Evolutionary conservation across 495 filamentous ascomycete species (phyloP).

Genomic region (Cercophora samala): DNA sequence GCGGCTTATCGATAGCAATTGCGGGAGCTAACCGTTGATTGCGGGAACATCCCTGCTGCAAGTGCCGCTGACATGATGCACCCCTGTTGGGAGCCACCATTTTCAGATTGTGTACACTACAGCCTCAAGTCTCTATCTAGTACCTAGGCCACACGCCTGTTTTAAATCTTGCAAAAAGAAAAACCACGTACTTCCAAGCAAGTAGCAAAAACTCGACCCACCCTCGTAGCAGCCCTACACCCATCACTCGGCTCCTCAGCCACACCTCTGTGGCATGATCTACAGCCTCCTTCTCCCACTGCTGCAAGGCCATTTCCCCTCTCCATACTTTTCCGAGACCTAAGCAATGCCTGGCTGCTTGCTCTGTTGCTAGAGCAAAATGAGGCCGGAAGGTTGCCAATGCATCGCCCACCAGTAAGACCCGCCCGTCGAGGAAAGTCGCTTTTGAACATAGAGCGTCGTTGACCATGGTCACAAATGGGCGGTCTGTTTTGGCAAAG

Average conservation of each 20-base stretch:
- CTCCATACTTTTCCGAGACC: slow-evolving; percentile 33
- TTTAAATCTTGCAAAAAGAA: background rate
- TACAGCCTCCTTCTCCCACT: slow-evolving; percentile 16
- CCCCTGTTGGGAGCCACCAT: background rate
- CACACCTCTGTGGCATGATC: slow-evolving; percentile 6
- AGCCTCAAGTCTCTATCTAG: too few relatives aligned
- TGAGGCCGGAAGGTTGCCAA: slow-evolving; percentile 50
- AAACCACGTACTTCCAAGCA: slow-evolving; percentile 8
- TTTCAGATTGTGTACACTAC: too few relatives aligned
- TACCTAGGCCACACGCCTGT: background rate
- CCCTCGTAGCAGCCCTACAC: slow-evolving; percentile 3
- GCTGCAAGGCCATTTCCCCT: slow-evolving; percentile 8
- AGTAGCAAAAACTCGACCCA: slow-evolving; percentile 17
- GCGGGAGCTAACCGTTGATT: background rate
- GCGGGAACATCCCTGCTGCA: slow-evolving; percentile 12
- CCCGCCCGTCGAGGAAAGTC: slow-evolving; percentile 39
- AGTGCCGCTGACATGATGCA: background rate
- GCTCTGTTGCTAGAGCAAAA: slow-evolving; percentile 41
- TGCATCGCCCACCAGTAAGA: slow-evolving; percentile 52
- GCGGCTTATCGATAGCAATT: background rate
- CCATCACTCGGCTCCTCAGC: slow-evolving; percentile 15
- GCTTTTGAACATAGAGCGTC: slow-evolving; percentile 39
- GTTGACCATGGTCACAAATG: slow-evolving; percentile 50
- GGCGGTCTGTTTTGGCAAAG: slow-evolving; percentile 36
- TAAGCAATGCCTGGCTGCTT: slow-evolving; percentile 44